Conservation (phyloP, 1,139 yeast genomes). For the Saccharomyces hybrid region DNA sequence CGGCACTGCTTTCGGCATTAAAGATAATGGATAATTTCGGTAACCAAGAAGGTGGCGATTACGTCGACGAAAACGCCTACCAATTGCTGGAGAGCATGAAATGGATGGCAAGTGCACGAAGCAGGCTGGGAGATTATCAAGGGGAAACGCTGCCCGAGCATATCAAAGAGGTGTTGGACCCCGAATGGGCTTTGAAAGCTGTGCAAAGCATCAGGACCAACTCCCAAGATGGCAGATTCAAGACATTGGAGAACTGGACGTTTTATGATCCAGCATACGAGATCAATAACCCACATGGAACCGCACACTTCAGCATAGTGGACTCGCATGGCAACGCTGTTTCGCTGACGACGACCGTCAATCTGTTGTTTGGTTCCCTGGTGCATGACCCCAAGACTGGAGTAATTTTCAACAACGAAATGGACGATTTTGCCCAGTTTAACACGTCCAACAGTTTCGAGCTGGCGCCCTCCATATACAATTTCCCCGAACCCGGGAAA, state of each 20-base stretch:
- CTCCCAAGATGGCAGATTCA: constrained; percentile 11
- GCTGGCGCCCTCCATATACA: constrained; percentile 70
- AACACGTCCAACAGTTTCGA: constrained; percentile 65
- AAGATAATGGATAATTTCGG: constrained; percentile 47
- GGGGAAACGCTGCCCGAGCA: constrained; percentile 26
- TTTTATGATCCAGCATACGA: constrained; percentile 76
- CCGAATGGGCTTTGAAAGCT: constrained; percentile 52
- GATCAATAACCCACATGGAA: constrained; percentile 72
- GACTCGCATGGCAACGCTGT: constrained; percentile 68
- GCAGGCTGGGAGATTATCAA: constrained; percentile 66
- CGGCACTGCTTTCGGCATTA: constrained; percentile 71
- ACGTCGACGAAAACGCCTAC: constrained; percentile 47
- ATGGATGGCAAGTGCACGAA: constrained; percentile 83
- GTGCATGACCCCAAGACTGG: constrained; percentile 81
- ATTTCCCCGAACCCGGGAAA: constrained; percentile 64
- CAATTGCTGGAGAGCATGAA: constrained; percentile 79
- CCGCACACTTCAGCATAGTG: constrained; percentile 74
- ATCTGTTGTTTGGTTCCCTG: constrained; percentile 71
- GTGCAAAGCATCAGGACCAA: constrained; percentile 43
- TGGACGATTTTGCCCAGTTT: constrained; percentile 93
- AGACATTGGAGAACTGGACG: constrained; percentile 56
- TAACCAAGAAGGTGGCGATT: constrained; percentile 38
- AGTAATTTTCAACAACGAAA: constrained; percentile 74
- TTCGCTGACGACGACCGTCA: constrained; percentile 84
- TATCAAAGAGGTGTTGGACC: constrained; percentile 34